Base-by-base conservation (phyloP, 352 stramenopile species). In the Globisporangium camurandrum region DNA sequence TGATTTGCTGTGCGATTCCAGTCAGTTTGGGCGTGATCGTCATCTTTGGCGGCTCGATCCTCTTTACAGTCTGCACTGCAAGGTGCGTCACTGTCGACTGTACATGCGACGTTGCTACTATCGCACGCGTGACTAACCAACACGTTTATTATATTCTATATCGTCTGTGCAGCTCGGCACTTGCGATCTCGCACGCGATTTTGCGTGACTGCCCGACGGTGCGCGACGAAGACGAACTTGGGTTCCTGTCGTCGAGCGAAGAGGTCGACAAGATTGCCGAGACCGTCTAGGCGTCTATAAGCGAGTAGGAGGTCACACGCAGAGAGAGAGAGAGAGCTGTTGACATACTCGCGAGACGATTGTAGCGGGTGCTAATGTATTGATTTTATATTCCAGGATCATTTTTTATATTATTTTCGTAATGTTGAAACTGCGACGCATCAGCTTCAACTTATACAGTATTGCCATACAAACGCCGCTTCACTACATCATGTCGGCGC, bases 21-120 rank as follows among this genome's bases (percentile, higher is more conserved):
- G 79, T 91, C 40, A 89, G 75, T 31, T 54, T 83, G 41, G 65
- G 61, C 17, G 72, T 93, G 30, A 78, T 93, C 54, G 71, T 93
- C 30, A 66, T 91, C 33, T 93, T 93, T 34, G 82, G 82, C 54
- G 82, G 82, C 34, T 91, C 79, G 3, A 88, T 93, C 41, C 64
- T 93, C n/a, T 90, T 93, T 49, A 90, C 79, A 33, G 90, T 93
- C 53, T 87, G 72, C 58, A 84, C 71, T 33, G 75, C 80, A 34
- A 93, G 82, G 82, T 93, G 36, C 66, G 51, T 48, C n/a, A 26
- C 7, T 4, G 22, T 50, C 22, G 19, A 23, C 17, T 56, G 16
- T 53, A 24, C 14, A 17, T 38, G 16, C 10, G 10, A 1, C 20
- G 36, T 26, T 28, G 20, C 36, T 41, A n/a, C 30, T 14, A 28